Conservation (phyloP, 331 rosid species). For the Dryas integrifolia region DNA sequence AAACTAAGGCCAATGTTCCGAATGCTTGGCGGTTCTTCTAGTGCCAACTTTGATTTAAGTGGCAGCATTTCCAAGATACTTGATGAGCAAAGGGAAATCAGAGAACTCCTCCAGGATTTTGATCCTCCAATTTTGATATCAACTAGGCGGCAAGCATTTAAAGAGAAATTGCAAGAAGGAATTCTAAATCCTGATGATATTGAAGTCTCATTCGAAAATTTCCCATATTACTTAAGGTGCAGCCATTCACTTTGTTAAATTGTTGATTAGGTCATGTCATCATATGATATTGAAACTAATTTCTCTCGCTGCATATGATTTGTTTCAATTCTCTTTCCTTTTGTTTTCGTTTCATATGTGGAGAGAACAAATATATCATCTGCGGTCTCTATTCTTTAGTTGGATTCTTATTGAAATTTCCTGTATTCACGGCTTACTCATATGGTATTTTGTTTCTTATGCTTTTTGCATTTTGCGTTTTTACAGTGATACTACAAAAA, state of each 20-base stretch:
- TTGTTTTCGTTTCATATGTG: not conserved
- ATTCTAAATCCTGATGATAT: slow-evolving; percentile 60
- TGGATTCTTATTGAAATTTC: not conserved
- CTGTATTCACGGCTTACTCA: not conserved
- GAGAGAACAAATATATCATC: not conserved
- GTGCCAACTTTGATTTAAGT: slow-evolving; percentile 53
- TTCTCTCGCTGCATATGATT: not conserved
- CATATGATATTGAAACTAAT: not conserved
- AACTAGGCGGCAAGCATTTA: slow-evolving; percentile 63
- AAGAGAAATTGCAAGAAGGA: slow-evolving; percentile 63
- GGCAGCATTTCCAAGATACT: slow-evolving; percentile 61
- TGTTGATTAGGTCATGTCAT: not conserved
- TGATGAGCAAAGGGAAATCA: slow-evolving; percentile 56
- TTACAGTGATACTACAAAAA: slow-evolving; percentile 81
- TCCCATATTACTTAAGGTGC: slow-evolving; percentile 90
- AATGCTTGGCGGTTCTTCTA: slow-evolving; percentile 60
- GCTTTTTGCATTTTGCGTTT: slow-evolving; percentile 24
- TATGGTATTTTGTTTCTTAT: slow-evolving; percentile 9
- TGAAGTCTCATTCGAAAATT: slow-evolving; percentile 71
- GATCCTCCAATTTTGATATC: slow-evolving; percentile 56
- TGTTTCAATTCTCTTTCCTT: not conserved
- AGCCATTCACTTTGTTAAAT: not conserved
- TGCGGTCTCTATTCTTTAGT: not conserved
- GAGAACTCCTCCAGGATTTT: slow-evolving; percentile 59
- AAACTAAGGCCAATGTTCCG: slow-evolving; percentile 58